Conservation (phyloP, 2,329 filamentous ascomycete species). For the Ceratocystis destructans region DNA sequence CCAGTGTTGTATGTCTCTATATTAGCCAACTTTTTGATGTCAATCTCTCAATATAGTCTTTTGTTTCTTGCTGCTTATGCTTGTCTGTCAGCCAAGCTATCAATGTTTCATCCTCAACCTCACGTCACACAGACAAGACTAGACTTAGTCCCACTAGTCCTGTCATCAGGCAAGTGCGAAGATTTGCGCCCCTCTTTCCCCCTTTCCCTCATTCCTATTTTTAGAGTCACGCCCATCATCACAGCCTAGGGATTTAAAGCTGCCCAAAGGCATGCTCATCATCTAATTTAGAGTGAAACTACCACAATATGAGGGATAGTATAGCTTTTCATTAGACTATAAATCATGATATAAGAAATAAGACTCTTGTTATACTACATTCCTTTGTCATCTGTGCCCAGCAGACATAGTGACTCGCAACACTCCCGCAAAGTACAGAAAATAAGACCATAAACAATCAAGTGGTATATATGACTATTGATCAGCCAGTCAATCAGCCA, state of each 20-base stretch:
- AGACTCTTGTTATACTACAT: background rate
- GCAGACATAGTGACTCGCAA: background rate
- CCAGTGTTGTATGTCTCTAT: background rate
- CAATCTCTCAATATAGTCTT: background rate
- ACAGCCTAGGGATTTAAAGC: background rate
- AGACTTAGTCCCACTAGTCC: no score
- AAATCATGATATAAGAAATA: background rate
- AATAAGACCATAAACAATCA: conserved; percentile 8
- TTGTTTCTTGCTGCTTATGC: background rate
- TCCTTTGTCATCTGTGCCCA: background rate
- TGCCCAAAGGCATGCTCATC: no score
- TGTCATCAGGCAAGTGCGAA: no score
- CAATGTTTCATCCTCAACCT: background rate
- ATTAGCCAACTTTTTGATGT: background rate
- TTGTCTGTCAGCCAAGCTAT: no score
- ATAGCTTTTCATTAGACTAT: background rate
- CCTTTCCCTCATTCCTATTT: no score
- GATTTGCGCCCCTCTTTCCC: no score
- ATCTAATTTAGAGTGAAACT: no score
- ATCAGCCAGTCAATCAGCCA: background rate
- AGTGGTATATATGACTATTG: conserved; percentile 4
- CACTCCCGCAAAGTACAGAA: background rate
- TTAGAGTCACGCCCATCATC: background rate
- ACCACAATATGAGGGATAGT: background rate
- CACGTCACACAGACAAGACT: no score